Base-by-base conservation (phyloP, 331 rosid species). In the Quercus tomentella region DNA sequence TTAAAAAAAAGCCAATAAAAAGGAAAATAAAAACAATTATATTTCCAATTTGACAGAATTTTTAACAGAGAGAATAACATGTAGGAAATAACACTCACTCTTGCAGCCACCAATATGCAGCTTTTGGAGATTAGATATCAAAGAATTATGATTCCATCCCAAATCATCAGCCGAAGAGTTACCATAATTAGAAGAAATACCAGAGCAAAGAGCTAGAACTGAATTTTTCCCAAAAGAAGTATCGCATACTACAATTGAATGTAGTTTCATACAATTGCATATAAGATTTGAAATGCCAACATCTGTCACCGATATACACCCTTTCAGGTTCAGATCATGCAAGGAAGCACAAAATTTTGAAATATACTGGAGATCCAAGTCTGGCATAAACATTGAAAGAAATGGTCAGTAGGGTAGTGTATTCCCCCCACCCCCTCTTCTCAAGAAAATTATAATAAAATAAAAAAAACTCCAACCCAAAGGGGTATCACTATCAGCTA, bases 41-140 rank as follows among this genome's bases (percentile, higher is more conserved):
- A 73, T 16, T 74, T 79, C 80, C 74, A n/a, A 25, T 51, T 61
- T 56, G 56, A 43, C 63, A 60, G 68, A 26, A 16, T 33, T 20
- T 77, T 73, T 49, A 31, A 31, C 70, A 74, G 70, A 74, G 86
- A 72, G 69, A 76, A 67, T 68, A 55, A 65, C 33, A 16, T 67
- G 67, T 60, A 65, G 22, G 61, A 79, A 77, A 79, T 45, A 78
- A 54, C 23, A 79, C 83, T 82, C 85, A 93, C 97, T 82, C 79
- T 77, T 86, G 91, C 97, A 93, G 85, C 91, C 90, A 80, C 93
- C 92, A 80, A 93, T 80, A 71, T 93, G 94, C 81, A 93, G 89
- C 54, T 75, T 81, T 77, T 78, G 92, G 81, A 93, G 89, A 84
- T 89, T 86, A 75, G 87, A 77, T 60, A 78, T 91, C 83, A 85